Base-by-base conservation (phyloP, 352 stramenopile genomes). In the Pythium angustatum region DNA sequence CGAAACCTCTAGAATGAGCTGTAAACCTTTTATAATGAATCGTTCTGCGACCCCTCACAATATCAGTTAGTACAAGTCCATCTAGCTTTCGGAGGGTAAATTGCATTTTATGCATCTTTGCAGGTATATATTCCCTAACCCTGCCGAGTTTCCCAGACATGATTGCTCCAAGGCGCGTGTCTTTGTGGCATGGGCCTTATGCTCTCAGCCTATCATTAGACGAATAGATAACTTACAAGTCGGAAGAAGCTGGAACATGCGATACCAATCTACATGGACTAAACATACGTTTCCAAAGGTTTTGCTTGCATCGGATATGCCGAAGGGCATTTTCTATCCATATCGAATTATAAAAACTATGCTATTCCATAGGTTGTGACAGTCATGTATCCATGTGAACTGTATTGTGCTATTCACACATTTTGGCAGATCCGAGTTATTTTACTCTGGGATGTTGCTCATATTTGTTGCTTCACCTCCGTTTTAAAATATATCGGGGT, bases 151-250 rank as follows among this genome's bases (percentile, higher is more conserved):
- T 62, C 24, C 27, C 21, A 40, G 8, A n/a, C 36, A 45, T 62
- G 40, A 62, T 62, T 62, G 54, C 49, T 50, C 19, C 28, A 27
- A 38, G 54, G 41, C 54, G 30, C 43, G 41, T 53, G 54, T 51
- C 54, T 53, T 17, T 62, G 41, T 9, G 3, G 10, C 48, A 3
- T 0, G 7, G 5, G 24, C 51, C 21, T 11, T 11, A 17, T 12
- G 54, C 31, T 24, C 30, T 24, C 2, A 27, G 19, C 57, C 57
- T 48, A 64, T 64, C 44, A 47, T 2, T 41, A 1, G 2, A 2
- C 7, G 24, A 27, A 49, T 41, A 64, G 49, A 64, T 57, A 31
- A 64, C 57, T 44, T 62, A 31, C 54, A 38, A 43, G 26, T 38
- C 40, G 40, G 40, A 47, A 27, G 2, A 15, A n/a, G n/a, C n/a